phyloP scores from a whole-genome alignment of 2,329 filamentous ascomycete species.

The Colletotrichum sp. region DNA sequence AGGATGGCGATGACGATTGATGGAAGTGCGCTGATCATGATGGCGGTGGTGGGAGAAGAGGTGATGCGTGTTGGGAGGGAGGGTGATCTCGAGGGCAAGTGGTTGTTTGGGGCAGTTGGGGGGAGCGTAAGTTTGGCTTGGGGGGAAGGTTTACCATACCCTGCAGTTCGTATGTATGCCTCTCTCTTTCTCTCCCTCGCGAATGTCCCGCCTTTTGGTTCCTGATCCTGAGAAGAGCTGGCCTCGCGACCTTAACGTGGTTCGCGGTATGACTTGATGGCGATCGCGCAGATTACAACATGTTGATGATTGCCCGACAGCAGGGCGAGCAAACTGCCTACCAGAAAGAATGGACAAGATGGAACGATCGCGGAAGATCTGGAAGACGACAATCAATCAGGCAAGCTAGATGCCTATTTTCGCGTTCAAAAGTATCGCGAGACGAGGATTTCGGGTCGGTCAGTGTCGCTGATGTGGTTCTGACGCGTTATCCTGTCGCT shows the following conservation, averaged over 20 bases:
- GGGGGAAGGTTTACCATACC: conserved; percentile 21
- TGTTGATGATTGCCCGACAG: conserved; percentile 2
- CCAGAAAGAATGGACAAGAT: conserved; percentile 15
- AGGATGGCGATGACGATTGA: background rate
- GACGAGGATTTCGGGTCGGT: background rate
- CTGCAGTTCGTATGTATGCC: conserved; percentile 10
- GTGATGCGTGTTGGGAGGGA: background rate
- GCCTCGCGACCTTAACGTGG: conserved; percentile 17
- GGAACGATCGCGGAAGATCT: conserved; percentile 4
- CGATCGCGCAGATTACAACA: conserved; percentile 19
- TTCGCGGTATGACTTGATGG: conserved; percentile 12
- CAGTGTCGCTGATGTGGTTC: conserved; percentile 4
- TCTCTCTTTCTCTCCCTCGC: background rate
- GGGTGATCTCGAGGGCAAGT: background rate
- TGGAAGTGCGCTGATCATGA: background rate
- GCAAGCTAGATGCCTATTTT: conserved; percentile 11
- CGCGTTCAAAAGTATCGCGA: background rate
- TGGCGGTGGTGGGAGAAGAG: background rate
- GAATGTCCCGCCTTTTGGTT: background rate
- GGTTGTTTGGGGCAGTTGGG: background rate
- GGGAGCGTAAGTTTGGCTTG: conserved; percentile 8
- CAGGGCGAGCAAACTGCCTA: conserved; percentile 8
- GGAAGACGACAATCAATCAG: conserved; percentile 6
- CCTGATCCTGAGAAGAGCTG: background rate
- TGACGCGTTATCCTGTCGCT: conserved; percentile 15